Conservation (phyloP, 202 grass and related monocot genomes). For the Setaria viridis region DNA sequence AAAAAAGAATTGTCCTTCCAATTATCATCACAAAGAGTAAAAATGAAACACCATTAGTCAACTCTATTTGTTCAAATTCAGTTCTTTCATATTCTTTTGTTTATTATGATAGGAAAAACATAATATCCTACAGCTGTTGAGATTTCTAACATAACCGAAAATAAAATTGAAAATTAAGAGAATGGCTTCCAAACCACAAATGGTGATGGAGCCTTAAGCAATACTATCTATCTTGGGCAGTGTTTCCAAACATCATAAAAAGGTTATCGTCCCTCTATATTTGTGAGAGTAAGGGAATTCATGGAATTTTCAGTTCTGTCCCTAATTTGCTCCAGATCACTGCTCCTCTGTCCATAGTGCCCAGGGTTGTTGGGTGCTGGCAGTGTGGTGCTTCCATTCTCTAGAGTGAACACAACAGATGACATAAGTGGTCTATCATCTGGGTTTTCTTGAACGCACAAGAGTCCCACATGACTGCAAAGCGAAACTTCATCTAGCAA, state of each 20-base stretch:
- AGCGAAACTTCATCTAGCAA: conserved; percentile 19
- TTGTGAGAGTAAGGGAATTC: conserved; percentile 16
- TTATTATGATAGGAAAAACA: neutral
- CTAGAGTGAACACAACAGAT: conserved; percentile 13
- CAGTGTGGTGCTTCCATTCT: conserved; percentile 23
- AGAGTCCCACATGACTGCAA: conserved; percentile 36
- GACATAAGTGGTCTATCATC: conserved; percentile 39
- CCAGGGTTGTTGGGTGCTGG: neutral
- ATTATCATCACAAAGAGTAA: too few species aligned
- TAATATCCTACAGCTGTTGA: neutral
- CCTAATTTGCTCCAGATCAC: conserved; percentile 1
- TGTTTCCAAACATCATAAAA: too few species aligned
- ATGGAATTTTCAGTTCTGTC: conserved; percentile 1
- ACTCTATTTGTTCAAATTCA: too few species aligned
- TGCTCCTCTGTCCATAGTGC: neutral
- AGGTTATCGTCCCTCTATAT: conserved; percentile 17
- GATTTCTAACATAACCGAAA: neutral
- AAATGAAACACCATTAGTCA: too few species aligned
- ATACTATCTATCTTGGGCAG: too few species aligned
- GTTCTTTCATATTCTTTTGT: neutral
- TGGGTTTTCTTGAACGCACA: conserved; percentile 48
- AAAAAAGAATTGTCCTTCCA: too few species aligned
- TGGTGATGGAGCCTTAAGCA: too few species aligned
- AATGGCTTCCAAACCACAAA: neutral
- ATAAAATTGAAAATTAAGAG: neutral